Percentiles rank a stretch among this genome's conserved stretches.
Conservation (phyloP, 371 early-diverging fungal species). For the Parasitella parasitica region DNA sequence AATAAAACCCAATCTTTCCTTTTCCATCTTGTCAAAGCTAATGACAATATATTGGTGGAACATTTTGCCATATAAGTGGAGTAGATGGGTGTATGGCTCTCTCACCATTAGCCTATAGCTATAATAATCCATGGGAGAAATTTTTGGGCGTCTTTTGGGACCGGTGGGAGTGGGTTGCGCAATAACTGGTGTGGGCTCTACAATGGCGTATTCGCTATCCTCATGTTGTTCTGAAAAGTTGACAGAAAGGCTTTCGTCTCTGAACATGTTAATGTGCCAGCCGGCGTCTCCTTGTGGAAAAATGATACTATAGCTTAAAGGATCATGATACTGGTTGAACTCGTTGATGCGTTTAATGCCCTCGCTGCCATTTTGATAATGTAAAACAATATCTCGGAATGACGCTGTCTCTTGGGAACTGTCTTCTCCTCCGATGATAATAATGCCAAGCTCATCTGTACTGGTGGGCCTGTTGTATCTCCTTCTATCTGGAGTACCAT, state of each 20-base stretch:
- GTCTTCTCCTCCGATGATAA: neutral
- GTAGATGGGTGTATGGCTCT: neutral
- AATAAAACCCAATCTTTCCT: neutral
- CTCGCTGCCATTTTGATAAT: neutral
- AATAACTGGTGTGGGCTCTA: too few relatives aligned
- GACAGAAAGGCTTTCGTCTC: too few relatives aligned
- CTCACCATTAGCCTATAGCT: neutral
- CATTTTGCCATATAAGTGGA: neutral
- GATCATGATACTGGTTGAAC: neutral
- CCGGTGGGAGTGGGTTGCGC: too few relatives aligned
- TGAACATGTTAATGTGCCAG: neutral
- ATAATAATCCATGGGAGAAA: neutral
- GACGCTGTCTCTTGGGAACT: neutral
- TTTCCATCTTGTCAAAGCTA: neutral
- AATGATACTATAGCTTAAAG: neutral
- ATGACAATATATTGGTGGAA: slow-evolving; percentile 6
- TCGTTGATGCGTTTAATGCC: neutral
- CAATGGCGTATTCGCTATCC: too few relatives aligned
- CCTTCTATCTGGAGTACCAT: neutral
- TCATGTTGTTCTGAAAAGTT: neutral
- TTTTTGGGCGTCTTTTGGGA: too few relatives aligned
- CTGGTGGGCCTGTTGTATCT: neutral
- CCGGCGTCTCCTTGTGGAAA: neutral
- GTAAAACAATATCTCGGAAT: neutral
- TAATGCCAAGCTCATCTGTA: neutral